Conservation (phyloP, 2,329 filamentous ascomycete genomes). For the Knufia petricola region DNA sequence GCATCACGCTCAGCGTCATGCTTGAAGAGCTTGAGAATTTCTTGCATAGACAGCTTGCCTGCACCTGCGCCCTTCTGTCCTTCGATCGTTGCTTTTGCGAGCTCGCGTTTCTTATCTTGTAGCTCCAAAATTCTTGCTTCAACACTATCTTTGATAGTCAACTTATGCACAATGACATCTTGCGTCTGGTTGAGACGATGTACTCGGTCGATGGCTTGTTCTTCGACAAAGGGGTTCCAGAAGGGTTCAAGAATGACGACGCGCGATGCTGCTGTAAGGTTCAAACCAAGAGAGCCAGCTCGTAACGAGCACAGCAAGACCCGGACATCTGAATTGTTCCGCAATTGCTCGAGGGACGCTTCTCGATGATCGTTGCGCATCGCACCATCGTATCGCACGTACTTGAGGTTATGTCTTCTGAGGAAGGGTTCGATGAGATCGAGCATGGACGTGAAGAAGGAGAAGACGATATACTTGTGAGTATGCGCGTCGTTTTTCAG, state of each 20-base stretch:
- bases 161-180: slow-evolving; percentile 89
- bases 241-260: slow-evolving; percentile 96
- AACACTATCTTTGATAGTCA: slow-evolving; percentile 77
- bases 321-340: slow-evolving; percentile 63
- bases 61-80: slow-evolving; percentile 55
- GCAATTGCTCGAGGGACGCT: slow-evolving; percentile 66
- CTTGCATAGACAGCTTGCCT: slow-evolving; percentile 80
- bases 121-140: slow-evolving; percentile 92
- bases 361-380: slow-evolving; percentile 94
- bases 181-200: slow-evolving; percentile 95
- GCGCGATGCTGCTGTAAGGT: slow-evolving; percentile 83
- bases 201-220: slow-evolving; percentile 96
- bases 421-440: slow-evolving; percentile 92
- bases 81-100: slow-evolving; percentile 82
- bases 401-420: slow-evolving; percentile 60
- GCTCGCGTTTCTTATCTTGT: slow-evolving; percentile 83
- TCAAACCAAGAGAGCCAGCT: slow-evolving; percentile 85
- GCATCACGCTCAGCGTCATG: slow-evolving; percentile 50
- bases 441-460: slow-evolving; percentile 96
- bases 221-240: slow-evolving; percentile 98
- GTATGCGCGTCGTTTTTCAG: slow-evolving; percentile 65
- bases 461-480: slow-evolving; percentile 98
- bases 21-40: slow-evolving; percentile 84
- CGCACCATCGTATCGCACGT: slow-evolving; percentile 83
- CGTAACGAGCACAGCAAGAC: slow-evolving; percentile 88